These are phyloP conservation scores for Paramecium primaurelia DNA, from an alignment of 73 alveolate genomes.

Conservation along the genomic window DNA sequence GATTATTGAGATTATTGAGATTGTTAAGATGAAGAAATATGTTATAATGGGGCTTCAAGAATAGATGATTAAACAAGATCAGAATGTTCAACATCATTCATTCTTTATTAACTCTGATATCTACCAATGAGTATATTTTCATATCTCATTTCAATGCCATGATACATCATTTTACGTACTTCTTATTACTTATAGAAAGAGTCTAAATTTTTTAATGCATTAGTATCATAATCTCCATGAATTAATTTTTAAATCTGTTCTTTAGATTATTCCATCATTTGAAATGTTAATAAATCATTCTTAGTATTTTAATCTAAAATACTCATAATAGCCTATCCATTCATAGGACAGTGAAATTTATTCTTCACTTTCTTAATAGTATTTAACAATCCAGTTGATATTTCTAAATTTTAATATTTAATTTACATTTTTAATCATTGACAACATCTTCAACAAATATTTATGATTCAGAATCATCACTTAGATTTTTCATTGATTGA, in stretches of 20 bases:
- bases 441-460: not conserved
- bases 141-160: not conserved
- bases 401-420: not conserved
- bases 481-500: not conserved
- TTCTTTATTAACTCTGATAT: not conserved
- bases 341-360: not conserved
- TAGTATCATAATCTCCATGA: not conserved
- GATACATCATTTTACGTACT: not conserved
- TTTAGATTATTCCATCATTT: not conserved
- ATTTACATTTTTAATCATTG: not conserved
- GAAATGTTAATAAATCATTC: slow-evolving; percentile 3
- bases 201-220: not conserved
- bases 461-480: not conserved
- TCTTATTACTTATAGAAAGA: not conserved
- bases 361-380: not conserved
- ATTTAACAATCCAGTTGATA: not conserved
- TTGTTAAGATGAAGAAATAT: not conserved
- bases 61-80: not conserved
- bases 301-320: not conserved
- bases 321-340: not conserved
- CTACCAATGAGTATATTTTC: not conserved
- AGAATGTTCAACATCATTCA: slow-evolving; percentile 8
- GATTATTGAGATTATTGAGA: slow-evolving; percentile 13
- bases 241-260: not conserved
- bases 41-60: not conserved